Evolutionary conservation across 257 asterid genomes (phyloP), one percentile per base, ranked within the genome.

Genomic region (Solanum tarapatanum): DNA sequence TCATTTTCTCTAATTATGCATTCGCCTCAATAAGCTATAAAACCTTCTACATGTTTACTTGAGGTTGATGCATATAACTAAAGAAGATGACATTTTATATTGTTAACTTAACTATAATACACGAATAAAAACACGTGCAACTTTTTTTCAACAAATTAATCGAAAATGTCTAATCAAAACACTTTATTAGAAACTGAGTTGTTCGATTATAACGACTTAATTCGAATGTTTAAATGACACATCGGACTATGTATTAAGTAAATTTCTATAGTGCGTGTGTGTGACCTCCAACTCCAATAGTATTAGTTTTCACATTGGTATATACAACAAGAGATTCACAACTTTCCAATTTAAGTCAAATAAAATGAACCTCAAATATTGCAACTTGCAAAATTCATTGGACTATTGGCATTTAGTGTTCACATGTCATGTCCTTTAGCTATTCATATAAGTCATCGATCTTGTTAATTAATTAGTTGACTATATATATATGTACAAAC

Each of bases 101-200:
- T 51, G 60, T 51, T 16, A 16, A 51, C 23, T 51, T 16, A 51
- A 51, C 28, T 23, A 60, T 8, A 23, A 62, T 23, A 62, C 2
- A 9, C 1, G 0, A 10, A n/a, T n/a, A n/a, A 62, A 9, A 10
- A 62, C 5, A 23, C 11, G 0, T 62, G 3, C 13, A 62, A n/a
- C 0, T 9, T 23, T n/a, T 62, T n/a, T 9, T 23, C 3, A 62
- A n/a, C 0, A 1, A 0, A n/a, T 10, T 0, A 62, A 4, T 21
- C 1, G 1, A 60, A 8, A 62, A 0, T 62, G 1, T n/a, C 7
- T 62, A 9, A 23, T 10, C 6, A 4, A 23, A 62, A 62, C 0
- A 62, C 16, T n/a, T n/a, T 62, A 2, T 4, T 4, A 23, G 6
- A 4, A n/a, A 2, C 0, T 10, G 16, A n/a, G 7, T 2, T 10